Evolutionary conservation across 257 asterid genomes (phyloP), one percentile per base, ranked within the genome.

Genomic region (Solanum pimpinellifolium): DNA sequence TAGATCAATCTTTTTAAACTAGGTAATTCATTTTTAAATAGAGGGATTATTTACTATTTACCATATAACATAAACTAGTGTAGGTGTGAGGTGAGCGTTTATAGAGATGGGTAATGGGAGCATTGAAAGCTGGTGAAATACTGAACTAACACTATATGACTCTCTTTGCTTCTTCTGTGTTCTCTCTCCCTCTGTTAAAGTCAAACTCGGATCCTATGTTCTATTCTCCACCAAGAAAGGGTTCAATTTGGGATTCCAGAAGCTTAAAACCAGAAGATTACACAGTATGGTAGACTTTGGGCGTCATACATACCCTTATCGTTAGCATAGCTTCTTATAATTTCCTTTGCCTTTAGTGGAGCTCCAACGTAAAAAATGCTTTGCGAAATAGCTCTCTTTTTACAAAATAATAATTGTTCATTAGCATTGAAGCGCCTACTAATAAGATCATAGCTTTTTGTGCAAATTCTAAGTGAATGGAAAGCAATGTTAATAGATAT

Each of bases 391-490:
- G 11, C n/a, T 2, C n/a, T 35, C 11, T 18, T 18, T 52, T 56
- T 18, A 16, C 42, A 33, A 16, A 52, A 52, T 52, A 29, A 69
- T 29, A 29, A 69, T 7, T 29, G 42, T 21, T 42, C 65, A 78
- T 25, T 46, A 78, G 27, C 84, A 27, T 27, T 9, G 66, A 27
- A 46, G 6, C 27, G 27, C 41, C 84, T 15, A 78, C 6, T 46
- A 78, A 44, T 27, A 78, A 4, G 11, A 16, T 47, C 25, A 44
- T 31, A 27, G 18, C 9, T 52, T 77, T 20, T 82, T 87, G 60
- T 72, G 89, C 92, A 96, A 96, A 90, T 94, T 66, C 90, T 96
- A 91, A 49, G 9, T 15, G 23, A 49, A 15, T 49, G 60, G 21
- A 49, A 49, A 16, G 3, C 60, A 49, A 49, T 49, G 23, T 49